phyloP scores from a whole-genome alignment of 345 rosid genomes.

The Toxicodendron radicans region DNA sequence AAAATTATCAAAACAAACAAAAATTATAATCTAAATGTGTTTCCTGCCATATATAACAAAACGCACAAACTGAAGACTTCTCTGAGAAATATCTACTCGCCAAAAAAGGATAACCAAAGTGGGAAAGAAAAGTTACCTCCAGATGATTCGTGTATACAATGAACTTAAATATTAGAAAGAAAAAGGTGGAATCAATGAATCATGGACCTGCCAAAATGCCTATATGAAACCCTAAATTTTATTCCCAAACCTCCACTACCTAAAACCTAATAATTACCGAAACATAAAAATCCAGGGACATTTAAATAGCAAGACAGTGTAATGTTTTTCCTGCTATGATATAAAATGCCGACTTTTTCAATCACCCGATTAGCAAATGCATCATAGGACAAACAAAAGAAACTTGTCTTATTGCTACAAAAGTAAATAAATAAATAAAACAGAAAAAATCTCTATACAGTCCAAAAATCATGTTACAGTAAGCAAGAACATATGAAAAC shows the following conservation, averaged over 20 bases:
- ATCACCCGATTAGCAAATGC: neutral
- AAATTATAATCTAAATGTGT: neutral
- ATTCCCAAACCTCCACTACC: conserved; percentile 1
- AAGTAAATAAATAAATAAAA: neutral
- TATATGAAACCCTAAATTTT: neutral
- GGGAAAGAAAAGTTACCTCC: too few relatives aligned
- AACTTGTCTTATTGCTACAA: neutral
- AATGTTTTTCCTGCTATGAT: neutral
- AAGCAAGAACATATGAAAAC: conserved; percentile 6
- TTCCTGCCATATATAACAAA: neutral
- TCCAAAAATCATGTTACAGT: neutral
- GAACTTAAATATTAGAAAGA: too few relatives aligned
- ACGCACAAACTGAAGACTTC: neutral
- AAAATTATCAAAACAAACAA: neutral
- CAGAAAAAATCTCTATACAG: neutral
- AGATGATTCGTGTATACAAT: too few relatives aligned
- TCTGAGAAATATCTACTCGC: neutral
- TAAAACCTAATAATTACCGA: neutral
- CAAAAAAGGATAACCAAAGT: too few relatives aligned
- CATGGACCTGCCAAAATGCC: neutral
- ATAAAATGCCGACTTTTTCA: neutral
- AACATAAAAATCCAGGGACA: neutral
- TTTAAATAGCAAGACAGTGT: neutral
- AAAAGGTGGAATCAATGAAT: neutral
- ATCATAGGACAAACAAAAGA: neutral